Conservation (phyloP, 1,284 basidiomycete species). For the Puccinia triticina region DNA sequence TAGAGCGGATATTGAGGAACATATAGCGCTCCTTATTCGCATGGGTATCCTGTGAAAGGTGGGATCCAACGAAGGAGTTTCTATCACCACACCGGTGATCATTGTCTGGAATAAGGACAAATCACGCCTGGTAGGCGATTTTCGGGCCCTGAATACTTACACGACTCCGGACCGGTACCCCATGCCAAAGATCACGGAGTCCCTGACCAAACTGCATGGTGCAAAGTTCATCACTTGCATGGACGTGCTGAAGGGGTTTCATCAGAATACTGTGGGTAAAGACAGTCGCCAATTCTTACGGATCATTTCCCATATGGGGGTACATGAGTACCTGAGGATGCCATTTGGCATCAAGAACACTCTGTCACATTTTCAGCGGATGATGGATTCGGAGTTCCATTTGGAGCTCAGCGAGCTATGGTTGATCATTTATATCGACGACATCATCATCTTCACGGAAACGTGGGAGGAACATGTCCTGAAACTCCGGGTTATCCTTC, state of each 20-base stretch:
- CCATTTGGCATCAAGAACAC: background rate
- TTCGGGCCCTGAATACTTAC: background rate
- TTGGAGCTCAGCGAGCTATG: background rate
- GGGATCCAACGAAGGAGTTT: background rate
- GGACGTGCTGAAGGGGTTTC: slow-evolving; percentile 26
- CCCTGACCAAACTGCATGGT: background rate
- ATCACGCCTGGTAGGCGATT: background rate
- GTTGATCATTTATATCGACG: slow-evolving; percentile 22
- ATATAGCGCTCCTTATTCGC: background rate
- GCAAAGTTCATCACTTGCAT: slow-evolving; percentile 4
- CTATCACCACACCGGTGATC: background rate
- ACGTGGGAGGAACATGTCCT: background rate
- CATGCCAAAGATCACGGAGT: too few relatives aligned
- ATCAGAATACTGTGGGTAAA: background rate
- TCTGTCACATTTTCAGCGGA: too few relatives aligned
- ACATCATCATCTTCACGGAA: slow-evolving; percentile 9
- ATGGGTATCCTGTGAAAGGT: slow-evolving; percentile 4
- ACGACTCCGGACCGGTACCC: too few relatives aligned
- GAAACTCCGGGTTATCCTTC: too few relatives aligned
- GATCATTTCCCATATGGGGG: background rate
- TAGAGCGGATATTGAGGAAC: background rate
- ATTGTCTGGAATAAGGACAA: slow-evolving; percentile 7
- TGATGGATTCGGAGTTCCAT: slow-evolving; percentile 23
- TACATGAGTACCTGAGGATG: slow-evolving; percentile 15
- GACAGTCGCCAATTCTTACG: too few relatives aligned